Base-by-base conservation (phyloP, 2,329 filamentous ascomycete genomes). In the Fusarium palustre region DNA sequence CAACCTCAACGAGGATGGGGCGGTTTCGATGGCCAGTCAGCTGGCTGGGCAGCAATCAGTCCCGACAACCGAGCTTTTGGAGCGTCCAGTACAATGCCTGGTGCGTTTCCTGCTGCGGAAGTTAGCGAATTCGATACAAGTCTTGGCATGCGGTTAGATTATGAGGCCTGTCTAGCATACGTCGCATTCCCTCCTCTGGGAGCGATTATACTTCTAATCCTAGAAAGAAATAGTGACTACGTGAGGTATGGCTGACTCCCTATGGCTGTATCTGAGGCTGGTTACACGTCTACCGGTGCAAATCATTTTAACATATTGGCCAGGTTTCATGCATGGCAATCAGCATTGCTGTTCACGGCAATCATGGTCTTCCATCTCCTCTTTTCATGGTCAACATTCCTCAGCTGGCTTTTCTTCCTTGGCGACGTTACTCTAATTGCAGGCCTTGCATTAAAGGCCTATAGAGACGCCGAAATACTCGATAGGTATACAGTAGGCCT, bases 311-410 rank as follows among this genome's bases (percentile, higher is more conserved):
- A 74, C 36, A 16, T 13, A 30, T 39, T 20, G 16, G 20, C n/a
- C 71, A 95, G 92, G 68, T 98, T 98, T 74, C 96, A 99, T 79
- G 96, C 96, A 10, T 99, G 96, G 95, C 96, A 99, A 81, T 92
- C 92, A 9, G 90, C 91, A 68, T 84, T 97, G 75, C 80, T 97
- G 5, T 97, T 97, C 79, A 91, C 92, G 1, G 87, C 87, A 49
- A 76, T 89, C 60, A 88, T 94, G 79, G 80, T 97, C 53, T 72
- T 97, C 25, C 95, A 98, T 77, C 85, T 98, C 38, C 82, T 98
- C 42, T 91, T 98, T 79, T 91, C 90, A 15, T 97, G 93, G 92
- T 95, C 92, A 25, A 86, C 84, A 3, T 89, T 97, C 57, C 83
- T 98, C 3, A 94, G 91, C 66, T 97, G 93, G 92, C 77, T 95